Evolutionary conservation across 1,284 basidiomycete species (phyloP).

Genomic region (Takashimella koratensis): DNA sequence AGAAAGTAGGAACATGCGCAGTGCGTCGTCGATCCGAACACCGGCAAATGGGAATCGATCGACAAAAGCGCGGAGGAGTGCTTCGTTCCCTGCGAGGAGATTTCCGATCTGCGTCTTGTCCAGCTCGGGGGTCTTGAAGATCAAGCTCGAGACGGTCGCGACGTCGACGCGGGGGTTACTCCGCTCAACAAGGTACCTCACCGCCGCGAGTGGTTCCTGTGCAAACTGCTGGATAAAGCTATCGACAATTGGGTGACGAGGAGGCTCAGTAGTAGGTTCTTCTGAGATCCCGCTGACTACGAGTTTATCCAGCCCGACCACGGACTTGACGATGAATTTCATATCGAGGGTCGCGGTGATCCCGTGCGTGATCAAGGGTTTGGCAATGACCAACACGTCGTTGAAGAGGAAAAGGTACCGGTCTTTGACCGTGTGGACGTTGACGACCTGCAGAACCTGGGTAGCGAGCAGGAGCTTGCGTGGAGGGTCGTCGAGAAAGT

Average conservation of each 20-base stretch:
- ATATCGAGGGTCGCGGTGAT: slow-evolving; percentile 69
- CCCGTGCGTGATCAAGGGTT: slow-evolving; percentile 54
- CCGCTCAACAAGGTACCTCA: slow-evolving; percentile 59
- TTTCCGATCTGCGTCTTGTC: slow-evolving; percentile 78
- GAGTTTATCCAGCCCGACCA: slow-evolving; percentile 67
- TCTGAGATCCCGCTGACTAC: slow-evolving; percentile 29
- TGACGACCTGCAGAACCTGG: slow-evolving; percentile 89
- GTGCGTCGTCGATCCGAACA: slow-evolving; percentile 79
- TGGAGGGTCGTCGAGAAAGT: slow-evolving; percentile 74
- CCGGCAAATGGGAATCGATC: slow-evolving; percentile 80
- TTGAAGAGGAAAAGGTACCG: slow-evolving; percentile 93
- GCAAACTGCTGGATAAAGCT: slow-evolving; percentile 71
- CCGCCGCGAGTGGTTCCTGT: slow-evolving; percentile 67
- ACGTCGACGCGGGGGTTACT: slow-evolving; percentile 58
- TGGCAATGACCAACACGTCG: slow-evolving; percentile 80
- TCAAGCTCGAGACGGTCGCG: slow-evolving; percentile 66
- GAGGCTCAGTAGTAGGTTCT: slow-evolving; percentile 29
- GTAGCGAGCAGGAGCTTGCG: slow-evolving; percentile 77
- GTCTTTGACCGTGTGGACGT: slow-evolving; percentile 81
- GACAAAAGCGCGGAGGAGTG: slow-evolving; percentile 75
- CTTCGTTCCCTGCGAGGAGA: slow-evolving; percentile 71
- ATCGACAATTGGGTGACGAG: slow-evolving; percentile 60
- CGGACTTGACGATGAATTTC: slow-evolving; percentile 81
- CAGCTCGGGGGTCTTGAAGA: slow-evolving; percentile 80
- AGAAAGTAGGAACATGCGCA: slow-evolving; percentile 81